Base-by-base conservation (phyloP, 2,329 filamentous ascomycete genomes). In the Coniochaeta sp. region DNA sequence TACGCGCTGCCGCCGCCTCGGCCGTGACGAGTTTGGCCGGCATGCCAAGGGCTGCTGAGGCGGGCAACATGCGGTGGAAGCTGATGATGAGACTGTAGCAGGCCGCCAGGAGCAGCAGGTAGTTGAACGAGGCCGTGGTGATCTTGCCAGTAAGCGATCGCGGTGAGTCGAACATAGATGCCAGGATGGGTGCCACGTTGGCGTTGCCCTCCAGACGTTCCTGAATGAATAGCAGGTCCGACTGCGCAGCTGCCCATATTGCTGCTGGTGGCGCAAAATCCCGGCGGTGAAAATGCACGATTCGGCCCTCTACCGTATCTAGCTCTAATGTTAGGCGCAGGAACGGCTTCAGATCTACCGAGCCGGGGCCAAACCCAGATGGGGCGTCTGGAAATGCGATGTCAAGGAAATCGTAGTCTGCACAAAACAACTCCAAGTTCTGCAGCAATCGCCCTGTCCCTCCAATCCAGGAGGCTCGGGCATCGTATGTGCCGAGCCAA, bases 401-500 rank as follows among this genome's bases (percentile, higher is more conserved):
- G 4, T 32, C 30, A 9, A 32, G 30, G 30, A 32, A 32, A 9
- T 32, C 30, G 30, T 32, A 9, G 30, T 32, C 30, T 4, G 30
- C 30, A 9, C 30, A 32, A 9, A 5, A 32, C 5, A 32, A 9
- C 30, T 32, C 30, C 30, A 32, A 9, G 30, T 32, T 32, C 30
- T 32, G 30, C 30, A 32, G 30, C 30, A 32, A 9, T 9, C 30
- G 4, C 9, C 64, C 63, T 19, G 59, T 38, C 6, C 63, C 62
- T 42, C 64, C 64, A n/a, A 65, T 59, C 38, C 61, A 63, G 4
- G 64, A 60, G 14, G 62, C 64, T 26, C 64, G 62, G 36, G 62
- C 55, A 52, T 64, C 64, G 26, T 65, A 65, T 28, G 63, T 61
- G 40, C 61, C 64, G 52, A 64, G 17, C 64, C 64, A 65, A 26